Conservation (phyloP, 108 stramenopile genomes). For the Asterionellopsis glacialis region DNA sequence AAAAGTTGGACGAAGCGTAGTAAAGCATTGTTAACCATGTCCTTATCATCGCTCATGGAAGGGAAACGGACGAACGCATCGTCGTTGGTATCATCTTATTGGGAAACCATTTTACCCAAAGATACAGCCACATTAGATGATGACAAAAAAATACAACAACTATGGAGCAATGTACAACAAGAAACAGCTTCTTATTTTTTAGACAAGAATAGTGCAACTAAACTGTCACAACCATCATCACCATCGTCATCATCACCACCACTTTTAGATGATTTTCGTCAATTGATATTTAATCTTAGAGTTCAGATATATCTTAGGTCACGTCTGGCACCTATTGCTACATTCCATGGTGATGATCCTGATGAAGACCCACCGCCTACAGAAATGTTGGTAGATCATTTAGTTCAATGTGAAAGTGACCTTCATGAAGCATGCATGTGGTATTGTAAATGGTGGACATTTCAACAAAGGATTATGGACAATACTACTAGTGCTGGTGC, state of each 20-base stretch:
- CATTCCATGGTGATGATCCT: slow-evolving; percentile 21
- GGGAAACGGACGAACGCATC: background rate
- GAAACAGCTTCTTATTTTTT: background rate
- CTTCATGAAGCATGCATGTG: slow-evolving; percentile 26
- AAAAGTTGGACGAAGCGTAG: slow-evolving; percentile 63
- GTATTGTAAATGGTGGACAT: slow-evolving; percentile 32
- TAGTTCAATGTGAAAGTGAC: slow-evolving; percentile 28
- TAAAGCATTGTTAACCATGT: slow-evolving; percentile 32
- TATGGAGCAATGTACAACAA: background rate
- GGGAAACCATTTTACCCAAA: slow-evolving; percentile 26
- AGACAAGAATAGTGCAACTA: too few relatives aligned
- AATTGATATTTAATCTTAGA: slow-evolving; percentile 17
- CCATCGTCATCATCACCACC: too few relatives aligned
- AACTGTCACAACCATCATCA: background rate
- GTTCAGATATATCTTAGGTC: slow-evolving; percentile 54
- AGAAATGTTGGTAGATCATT: slow-evolving; percentile 35
- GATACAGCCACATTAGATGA: slow-evolving; percentile 54
- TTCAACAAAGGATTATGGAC: background rate
- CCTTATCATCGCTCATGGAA: background rate
- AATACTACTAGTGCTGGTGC: too few relatives aligned
- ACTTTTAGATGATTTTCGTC: slow-evolving; percentile 15
- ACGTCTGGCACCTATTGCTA: slow-evolving; percentile 42
- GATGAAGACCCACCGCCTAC: slow-evolving; percentile 36
- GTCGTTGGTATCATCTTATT: slow-evolving; percentile 1
- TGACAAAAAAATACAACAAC: slow-evolving; percentile 15